These are phyloP conservation scores for Diaporthe australafricana DNA, from an alignment of 2,329 filamentous ascomycete genomes.

Conservation along the genomic window DNA sequence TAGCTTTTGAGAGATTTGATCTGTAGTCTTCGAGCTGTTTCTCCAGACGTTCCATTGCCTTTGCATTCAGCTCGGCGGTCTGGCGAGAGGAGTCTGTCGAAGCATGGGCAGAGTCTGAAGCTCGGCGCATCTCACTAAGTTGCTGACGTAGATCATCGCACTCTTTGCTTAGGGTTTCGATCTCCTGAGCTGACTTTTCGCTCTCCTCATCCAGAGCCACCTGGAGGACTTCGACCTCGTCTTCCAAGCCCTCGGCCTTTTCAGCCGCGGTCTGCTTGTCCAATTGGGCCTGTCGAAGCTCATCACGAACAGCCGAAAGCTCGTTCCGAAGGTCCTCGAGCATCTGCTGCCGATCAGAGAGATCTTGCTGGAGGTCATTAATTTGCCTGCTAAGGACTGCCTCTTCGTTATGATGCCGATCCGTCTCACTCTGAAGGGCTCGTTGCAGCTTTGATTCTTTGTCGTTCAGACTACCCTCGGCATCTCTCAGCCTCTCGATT, in stretches of 20 bases:
- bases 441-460: slow-evolving; percentile 77
- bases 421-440: slow-evolving; percentile 76
- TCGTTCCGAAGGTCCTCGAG: slow-evolving; percentile 75
- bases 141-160: slow-evolving; percentile 58
- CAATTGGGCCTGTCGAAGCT: slow-evolving; percentile 75
- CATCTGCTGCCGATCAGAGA: slow-evolving; percentile 74
- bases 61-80: slow-evolving; percentile 48
- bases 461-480: slow-evolving; percentile 74
- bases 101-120: slow-evolving; percentile 45
- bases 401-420: slow-evolving; percentile 80
- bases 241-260: slow-evolving; percentile 76
- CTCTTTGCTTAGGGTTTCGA: slow-evolving; percentile 57
- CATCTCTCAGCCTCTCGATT: slow-evolving; percentile 76
- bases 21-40: slow-evolving; percentile 69
- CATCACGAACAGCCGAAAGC: slow-evolving; percentile 73
- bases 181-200: slow-evolving; percentile 65
- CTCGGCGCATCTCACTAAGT: slow-evolving; percentile 49
- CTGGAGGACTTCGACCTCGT: slow-evolving; percentile 82
- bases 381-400: slow-evolving; percentile 78
- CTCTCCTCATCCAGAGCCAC: slow-evolving; percentile 73
- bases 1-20: slow-evolving; percentile 76
- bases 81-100: slow-evolving; percentile 48
- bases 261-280: slow-evolving; percentile 72
- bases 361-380: slow-evolving; percentile 77
- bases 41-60: slow-evolving; percentile 64